Conservation (phyloP, 345 rosid genomes). For the Eucalyptus cloeziana region DNA sequence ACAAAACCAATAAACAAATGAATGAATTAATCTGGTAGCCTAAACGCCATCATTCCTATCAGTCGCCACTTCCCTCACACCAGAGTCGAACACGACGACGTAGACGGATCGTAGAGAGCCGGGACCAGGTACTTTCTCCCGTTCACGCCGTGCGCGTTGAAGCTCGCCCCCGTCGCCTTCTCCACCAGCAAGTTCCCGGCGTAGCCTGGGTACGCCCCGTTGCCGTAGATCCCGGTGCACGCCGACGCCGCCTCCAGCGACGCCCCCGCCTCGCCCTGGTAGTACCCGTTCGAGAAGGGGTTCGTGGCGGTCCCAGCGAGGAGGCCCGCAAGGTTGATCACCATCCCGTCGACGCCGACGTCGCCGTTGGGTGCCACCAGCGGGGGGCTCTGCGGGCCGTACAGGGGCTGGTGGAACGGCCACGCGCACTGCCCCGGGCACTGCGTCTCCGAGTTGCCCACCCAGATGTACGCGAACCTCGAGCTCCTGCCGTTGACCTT, state of each 20-base stretch:
- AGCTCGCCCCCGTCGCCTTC: conserved; percentile 62
- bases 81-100: conserved; percentile 40
- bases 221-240: conserved; percentile 67
- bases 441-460: conserved; percentile 67
- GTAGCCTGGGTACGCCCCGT: conserved; percentile 79
- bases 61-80: conserved; percentile 8
- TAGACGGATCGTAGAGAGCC: conserved; percentile 59
- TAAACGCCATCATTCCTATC: neutral
- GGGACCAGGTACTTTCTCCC: conserved; percentile 75
- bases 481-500: neutral
- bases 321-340: conserved; percentile 49
- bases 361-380: conserved; percentile 25
- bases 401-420: conserved; percentile 16
- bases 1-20: neutral
- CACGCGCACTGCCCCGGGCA: conserved; percentile 38
- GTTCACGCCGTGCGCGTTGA: conserved; percentile 54
- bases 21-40: neutral
- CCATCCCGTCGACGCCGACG: conserved; percentile 32
- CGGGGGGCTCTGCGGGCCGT: neutral
- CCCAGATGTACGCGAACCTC: conserved; percentile 60
- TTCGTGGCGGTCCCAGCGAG: conserved; percentile 64
- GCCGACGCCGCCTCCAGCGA: conserved; percentile 87
- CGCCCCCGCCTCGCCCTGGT: conserved; percentile 62
- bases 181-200: conserved; percentile 58
- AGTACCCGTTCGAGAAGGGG: conserved; percentile 72